These are phyloP conservation scores for Alternaria atra DNA, from an alignment of 2,329 filamentous ascomycete species.

Conservation along the genomic window DNA sequence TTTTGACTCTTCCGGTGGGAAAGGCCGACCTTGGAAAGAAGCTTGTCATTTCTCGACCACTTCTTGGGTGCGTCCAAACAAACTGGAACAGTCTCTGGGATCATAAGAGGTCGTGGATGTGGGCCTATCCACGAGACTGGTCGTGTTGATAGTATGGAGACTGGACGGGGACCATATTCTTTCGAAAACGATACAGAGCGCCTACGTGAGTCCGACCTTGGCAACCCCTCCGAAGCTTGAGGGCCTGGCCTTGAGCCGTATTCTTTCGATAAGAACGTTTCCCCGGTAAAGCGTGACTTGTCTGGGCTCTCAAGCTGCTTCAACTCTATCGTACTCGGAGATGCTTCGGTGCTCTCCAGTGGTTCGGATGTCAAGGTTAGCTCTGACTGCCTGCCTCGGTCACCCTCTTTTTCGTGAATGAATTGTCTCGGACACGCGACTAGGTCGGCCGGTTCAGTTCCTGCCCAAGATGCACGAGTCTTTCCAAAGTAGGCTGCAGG, in stretches of 20 bases:
- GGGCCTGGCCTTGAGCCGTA: conserved; percentile 14
- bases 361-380: neutral
- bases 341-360: neutral
- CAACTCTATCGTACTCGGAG: neutral
- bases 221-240: conserved; percentile 1
- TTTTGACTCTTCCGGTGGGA: neutral
- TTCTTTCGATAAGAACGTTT: neutral
- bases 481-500: conserved; percentile 26
- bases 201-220: conserved; percentile 10
- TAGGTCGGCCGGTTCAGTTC: neutral
- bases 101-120: conserved; percentile 15
- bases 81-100: neutral
- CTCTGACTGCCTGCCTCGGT: neutral
- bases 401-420: conserved; percentile 3
- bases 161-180: conserved; percentile 12
- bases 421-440: neutral
- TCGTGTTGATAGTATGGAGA: conserved; percentile 15
- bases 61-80: neutral
- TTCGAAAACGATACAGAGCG: conserved; percentile 8
- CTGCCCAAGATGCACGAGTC: conserved; percentile 3
- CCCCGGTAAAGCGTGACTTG: conserved; percentile 6
- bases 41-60: neutral
- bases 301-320: neutral
- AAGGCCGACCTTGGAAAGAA: neutral
- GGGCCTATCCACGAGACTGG: conserved; percentile 3